Evolutionary conservation across 202 grass and related monocot species (phyloP), one percentile per base, ranked within the genome.

Genomic region (Carex arenaria): DNA sequence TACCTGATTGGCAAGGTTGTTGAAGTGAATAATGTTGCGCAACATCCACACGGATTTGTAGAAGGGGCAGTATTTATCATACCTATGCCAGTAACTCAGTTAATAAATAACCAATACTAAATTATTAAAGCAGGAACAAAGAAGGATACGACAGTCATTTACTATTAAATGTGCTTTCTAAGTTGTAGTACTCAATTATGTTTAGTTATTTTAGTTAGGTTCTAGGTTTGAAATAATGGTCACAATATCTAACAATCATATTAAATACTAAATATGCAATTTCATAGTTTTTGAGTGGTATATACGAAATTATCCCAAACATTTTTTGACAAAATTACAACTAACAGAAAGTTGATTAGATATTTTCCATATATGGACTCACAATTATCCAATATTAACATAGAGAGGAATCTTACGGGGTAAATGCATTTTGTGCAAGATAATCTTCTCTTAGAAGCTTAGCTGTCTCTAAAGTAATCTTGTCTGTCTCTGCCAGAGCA

Each of bases 21-120:
- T 93, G 88, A 97, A 97, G 72, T 93, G 91, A 75, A 93, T 92
- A 84, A 97, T 97, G 80, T 97, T 97, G 57, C 94, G 86, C 91
- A 97, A 92, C 94, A 97, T 97, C 94, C 94, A 97, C 72, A 97
- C 91, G 12, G 94, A 97, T 89, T 97, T 97, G 84, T 97, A 97
- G 88, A 97, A 97, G 61, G 94, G 91, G 56, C 94, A 97, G 51
- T 84, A 97, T 59, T 97, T 97, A 83, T 97, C 94, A 63, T 97
- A 97, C 86, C 94, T 97, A 72, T 68, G 8, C 53, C 22, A 59
- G 38, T 54, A 59, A 60, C 28, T 57, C 74, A 59, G 54, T 61
- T 42, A 78, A 38, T 54, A 78, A 19, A 38, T 6, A 36, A 59
- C 19, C 30, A 60, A 38, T 77, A 77, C 17, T 72, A 26, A 72